phyloP scores from a whole-genome alignment of 1,284 basidiomycete species.

The Rhodotorula sp. region DNA sequence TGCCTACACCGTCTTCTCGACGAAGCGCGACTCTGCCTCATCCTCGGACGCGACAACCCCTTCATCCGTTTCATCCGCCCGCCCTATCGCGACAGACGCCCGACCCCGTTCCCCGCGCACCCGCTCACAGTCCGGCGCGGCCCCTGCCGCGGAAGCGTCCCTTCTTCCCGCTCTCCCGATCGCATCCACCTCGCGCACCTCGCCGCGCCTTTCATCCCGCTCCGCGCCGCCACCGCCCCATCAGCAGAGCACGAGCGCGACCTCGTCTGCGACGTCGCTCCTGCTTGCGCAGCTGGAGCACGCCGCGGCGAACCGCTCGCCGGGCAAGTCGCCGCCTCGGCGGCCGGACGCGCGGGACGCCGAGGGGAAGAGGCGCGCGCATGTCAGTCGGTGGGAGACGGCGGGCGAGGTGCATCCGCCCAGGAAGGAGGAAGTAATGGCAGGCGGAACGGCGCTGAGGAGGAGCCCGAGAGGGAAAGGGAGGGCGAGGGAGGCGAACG shows the following conservation, averaged over 20 bases:
- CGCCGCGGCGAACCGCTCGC: background rate
- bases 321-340: background rate
- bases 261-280: slow-evolving; percentile 7
- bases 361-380: background rate
- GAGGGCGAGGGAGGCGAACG: background rate
- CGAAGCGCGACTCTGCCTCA: background rate
- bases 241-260: background rate
- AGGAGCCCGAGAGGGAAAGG: background rate
- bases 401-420: background rate
- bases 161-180: background rate
- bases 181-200: background rate
- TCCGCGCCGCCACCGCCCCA: background rate
- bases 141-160: background rate
- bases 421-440: background rate
- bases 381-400: background rate
- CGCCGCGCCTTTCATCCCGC: background rate
- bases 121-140: background rate
- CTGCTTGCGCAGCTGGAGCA: slow-evolving; percentile 13
- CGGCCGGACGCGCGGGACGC: background rate
- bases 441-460: background rate
- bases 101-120: background rate
- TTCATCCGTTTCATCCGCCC: background rate
- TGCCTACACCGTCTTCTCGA: background rate
- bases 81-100: background rate
- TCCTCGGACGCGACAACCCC: background rate